Conservation (phyloP, 139 green algal genomes). For the Nannochloris sp. region DNA sequence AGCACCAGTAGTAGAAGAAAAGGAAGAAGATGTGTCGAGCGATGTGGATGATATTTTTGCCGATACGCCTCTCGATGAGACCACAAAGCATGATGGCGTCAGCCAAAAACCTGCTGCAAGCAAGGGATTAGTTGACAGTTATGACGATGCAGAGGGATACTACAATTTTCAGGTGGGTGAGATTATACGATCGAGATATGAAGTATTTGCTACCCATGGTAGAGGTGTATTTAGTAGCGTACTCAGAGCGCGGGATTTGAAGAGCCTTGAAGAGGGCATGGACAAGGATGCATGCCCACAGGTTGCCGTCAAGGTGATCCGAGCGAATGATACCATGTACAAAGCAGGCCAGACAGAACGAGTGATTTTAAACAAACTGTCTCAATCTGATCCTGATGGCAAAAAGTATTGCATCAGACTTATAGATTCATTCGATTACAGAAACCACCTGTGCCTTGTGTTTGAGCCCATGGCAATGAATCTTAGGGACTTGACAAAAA, state of each 20-base stretch:
- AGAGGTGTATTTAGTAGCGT: constrained; percentile 93
- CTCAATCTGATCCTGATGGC: constrained; percentile 70
- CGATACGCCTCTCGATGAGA: constrained; percentile 23
- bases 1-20: not conserved
- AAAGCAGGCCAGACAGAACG: constrained; percentile 65
- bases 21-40: not conserved
- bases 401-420: constrained; percentile 84
- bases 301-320: constrained; percentile 86
- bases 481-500: constrained; percentile 85
- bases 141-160: constrained; percentile 92
- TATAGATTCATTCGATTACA: constrained; percentile 86
- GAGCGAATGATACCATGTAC: constrained; percentile 76
- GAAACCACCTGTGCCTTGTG: constrained; percentile 92
- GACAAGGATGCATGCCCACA: constrained; percentile 21
- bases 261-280: not conserved
- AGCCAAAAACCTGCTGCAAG: not conserved
- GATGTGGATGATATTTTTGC: constrained; percentile 69
- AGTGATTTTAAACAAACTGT: constrained; percentile 73
- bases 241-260: constrained; percentile 72
- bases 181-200: constrained; percentile 70
- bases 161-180: constrained; percentile 94
- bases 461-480: constrained; percentile 89
- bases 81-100: constrained; percentile 1
- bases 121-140: constrained; percentile 65
- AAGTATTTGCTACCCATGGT: constrained; percentile 63